Evolutionary conservation across 2,329 filamentous ascomycete species (phyloP), one percentile per base, ranked within the genome.

Genomic region (Gnomoniopsis sp.): DNA sequence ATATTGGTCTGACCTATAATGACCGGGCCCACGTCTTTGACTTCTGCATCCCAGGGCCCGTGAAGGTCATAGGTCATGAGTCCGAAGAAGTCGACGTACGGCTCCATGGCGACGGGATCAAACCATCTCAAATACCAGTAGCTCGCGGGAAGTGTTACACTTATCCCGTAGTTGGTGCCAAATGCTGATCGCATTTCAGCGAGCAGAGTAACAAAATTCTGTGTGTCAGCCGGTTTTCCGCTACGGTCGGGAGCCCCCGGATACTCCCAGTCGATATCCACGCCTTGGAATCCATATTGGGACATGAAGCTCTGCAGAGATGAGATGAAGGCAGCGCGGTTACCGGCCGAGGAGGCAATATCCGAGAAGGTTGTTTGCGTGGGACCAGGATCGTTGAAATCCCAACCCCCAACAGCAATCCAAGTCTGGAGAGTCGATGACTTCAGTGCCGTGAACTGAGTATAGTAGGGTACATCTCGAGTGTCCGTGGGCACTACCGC

Each of bases 51-150:
- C 74, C 75, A 79, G 3, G 65, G 67, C 2, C 75, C 75, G 57
- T 79, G 75, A 0, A 79, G 68, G 58, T 75, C 75, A 43, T 76
- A 77, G 0, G 70, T 58, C 72, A 75, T 75, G 49, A 76, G 68
- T 2, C 69, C 68, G 19, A 76, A 72, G 22, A 65, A 74, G 56
- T 77, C 71, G 0, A 77, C 71, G 23, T 71, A 71, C 0, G 62
- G 61, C 53, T 76, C 65, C 70, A 79, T 73, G 0, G 60, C 70
- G 23, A 67, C 69, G 0, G 68, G 60, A 38, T 77, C 70, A 26
- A 77, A 77, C 30, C 63, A 67, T 0, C 68, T 63, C 0, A 77
- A 65, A 46, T 76, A 76, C 72, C 71, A 75, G 59, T 75, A 77
- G 43, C 67, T 65, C 1, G 71, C 62, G 0, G 72, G 63, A 0